phyloP scores from a whole-genome alignment of 2,329 filamentous ascomycete species.

The Ascochyta clinopodiicola region DNA sequence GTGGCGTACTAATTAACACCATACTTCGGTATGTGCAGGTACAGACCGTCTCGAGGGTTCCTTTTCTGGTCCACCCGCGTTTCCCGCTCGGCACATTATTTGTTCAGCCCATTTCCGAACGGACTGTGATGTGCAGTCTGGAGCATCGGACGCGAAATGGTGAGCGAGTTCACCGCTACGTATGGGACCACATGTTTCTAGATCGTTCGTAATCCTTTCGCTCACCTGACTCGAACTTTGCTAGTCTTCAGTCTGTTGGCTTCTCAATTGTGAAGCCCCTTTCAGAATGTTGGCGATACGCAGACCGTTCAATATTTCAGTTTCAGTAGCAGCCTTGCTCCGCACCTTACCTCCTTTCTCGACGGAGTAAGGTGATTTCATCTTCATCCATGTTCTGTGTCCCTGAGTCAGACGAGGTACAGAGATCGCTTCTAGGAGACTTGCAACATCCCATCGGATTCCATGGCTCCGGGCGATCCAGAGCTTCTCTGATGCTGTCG shows the following conservation, averaged over 20 bases:
- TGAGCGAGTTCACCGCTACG: not conserved
- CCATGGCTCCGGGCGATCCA: not conserved
- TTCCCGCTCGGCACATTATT: not conserved
- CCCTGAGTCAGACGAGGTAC: constrained; percentile 23
- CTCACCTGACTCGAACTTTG: constrained; percentile 1
- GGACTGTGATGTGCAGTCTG: not conserved
- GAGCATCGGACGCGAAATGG: not conserved
- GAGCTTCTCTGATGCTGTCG: constrained; percentile 13
- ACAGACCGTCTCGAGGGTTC: not conserved
- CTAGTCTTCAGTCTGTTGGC: not conserved
- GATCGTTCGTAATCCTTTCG: not conserved
- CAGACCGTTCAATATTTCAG: constrained; percentile 18
- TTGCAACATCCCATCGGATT: constrained; percentile 9
- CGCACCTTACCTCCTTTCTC: not conserved
- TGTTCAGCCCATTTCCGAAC: not conserved
- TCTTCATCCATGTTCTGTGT: not conserved
- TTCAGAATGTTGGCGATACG: constrained; percentile 17
- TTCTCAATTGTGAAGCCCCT: constrained; percentile 2
- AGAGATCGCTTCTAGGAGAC: constrained; percentile 16
- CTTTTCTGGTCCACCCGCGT: not conserved
- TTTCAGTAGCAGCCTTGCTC: constrained; percentile 15
- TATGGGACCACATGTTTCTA: not conserved
- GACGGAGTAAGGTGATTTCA: not conserved
- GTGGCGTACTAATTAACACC: not conserved
- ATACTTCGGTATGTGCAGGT: not conserved